Evolutionary conservation across 2,329 filamentous ascomycete species (phyloP).

Genomic region (Didymellaceae sp.): DNA sequence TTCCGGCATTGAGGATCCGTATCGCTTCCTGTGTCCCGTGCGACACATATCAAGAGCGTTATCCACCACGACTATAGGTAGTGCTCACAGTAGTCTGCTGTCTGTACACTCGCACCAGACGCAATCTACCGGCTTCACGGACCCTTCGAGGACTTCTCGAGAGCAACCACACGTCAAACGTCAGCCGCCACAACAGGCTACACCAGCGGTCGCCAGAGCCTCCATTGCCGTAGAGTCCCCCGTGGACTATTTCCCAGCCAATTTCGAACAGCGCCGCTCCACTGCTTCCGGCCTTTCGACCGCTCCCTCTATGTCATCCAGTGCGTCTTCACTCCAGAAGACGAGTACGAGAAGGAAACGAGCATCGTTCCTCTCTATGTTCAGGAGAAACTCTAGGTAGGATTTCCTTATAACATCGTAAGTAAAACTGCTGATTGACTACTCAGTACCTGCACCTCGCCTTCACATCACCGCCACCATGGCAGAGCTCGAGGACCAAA

Average conservation of each 20-base stretch:
- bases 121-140: constrained; percentile 44
- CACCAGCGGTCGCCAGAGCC: constrained; percentile 23
- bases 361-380: constrained; percentile 39
- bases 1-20: constrained; percentile 43
- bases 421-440: constrained; percentile 22
- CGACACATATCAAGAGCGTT: constrained; percentile 36
- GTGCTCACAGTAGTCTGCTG: constrained; percentile 41
- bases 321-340: constrained; percentile 27
- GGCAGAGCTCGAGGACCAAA: constrained; percentile 33
- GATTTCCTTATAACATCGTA: constrained; percentile 2
- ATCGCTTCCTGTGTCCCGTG: constrained; percentile 36
- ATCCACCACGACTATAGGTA: constrained; percentile 40
- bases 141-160: constrained; percentile 42
- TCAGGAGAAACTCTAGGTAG: constrained; percentile 41
- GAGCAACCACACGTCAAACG: constrained; percentile 33
- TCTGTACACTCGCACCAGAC: constrained; percentile 46
- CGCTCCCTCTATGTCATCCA: constrained; percentile 31
- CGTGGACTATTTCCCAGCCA: constrained; percentile 24
- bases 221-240: constrained; percentile 29
- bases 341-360: constrained; percentile 35
- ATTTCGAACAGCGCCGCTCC: constrained; percentile 29
- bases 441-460: constrained; percentile 34
- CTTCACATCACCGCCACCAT: constrained; percentile 33
- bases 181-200: constrained; percentile 25
- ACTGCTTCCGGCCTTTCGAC: constrained; percentile 30